Conservation (phyloP, 805 yeast genomes). For the Starmera amethionina region DNA sequence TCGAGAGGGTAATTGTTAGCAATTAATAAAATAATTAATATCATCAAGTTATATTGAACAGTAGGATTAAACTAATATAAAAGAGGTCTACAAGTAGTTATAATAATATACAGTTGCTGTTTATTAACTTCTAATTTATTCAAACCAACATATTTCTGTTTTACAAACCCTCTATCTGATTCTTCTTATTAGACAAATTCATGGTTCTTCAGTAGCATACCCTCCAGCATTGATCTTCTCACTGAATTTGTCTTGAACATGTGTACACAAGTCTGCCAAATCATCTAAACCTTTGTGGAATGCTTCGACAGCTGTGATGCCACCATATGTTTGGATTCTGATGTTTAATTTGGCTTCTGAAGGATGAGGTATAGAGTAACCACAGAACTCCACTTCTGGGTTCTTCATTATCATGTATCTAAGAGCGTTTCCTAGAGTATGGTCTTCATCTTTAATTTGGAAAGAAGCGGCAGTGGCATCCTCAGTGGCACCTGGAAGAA, state of each 20-base stretch:
- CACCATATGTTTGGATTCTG: constrained; percentile 88
- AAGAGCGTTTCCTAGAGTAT: constrained; percentile 89
- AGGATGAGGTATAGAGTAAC: constrained; percentile 97
- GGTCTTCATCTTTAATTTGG: constrained; percentile 90
- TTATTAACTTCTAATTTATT: too few species aligned
- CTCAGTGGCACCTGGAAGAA: constrained; percentile 77
- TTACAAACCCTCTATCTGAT: too few species aligned
- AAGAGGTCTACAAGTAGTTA: too few species aligned
- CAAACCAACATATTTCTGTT: too few species aligned
- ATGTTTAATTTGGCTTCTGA: constrained; percentile 83
- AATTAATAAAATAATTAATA: too few species aligned
- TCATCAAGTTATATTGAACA: too few species aligned
- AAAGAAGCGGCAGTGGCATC: constrained; percentile 95
- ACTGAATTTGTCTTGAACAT: constrained; percentile 70
- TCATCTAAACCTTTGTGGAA: constrained; percentile 86
- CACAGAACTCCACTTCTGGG: constrained; percentile 97
- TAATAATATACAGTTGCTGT: too few species aligned
- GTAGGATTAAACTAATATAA: too few species aligned
- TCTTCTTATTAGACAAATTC: constrained; percentile 1
- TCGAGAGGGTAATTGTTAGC: neutral
- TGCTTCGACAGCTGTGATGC: constrained; percentile 83
- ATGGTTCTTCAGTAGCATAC: constrained; percentile 40
- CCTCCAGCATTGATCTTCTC: constrained; percentile 54
- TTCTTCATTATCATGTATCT: constrained; percentile 94
- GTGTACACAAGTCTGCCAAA: constrained; percentile 71